phyloP scores from a whole-genome alignment of 805 yeast species.

The Zygosaccharomyces lentus region DNA sequence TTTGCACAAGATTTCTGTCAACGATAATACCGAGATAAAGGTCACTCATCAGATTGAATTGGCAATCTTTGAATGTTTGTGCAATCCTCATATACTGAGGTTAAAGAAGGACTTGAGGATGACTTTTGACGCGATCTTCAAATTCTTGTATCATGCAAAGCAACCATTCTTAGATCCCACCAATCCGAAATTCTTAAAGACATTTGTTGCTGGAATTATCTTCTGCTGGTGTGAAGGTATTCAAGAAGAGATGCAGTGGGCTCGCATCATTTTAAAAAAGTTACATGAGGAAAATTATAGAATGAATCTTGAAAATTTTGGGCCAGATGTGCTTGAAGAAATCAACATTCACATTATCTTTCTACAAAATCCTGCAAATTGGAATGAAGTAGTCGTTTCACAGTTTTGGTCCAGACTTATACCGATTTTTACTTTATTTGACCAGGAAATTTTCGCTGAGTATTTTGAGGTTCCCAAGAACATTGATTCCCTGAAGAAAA shows the following conservation, averaged over 20 bases:
- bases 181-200: slow-evolving; percentile 13
- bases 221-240: slow-evolving; percentile 55
- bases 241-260: slow-evolving; percentile 45
- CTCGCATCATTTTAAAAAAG: slow-evolving; percentile 34
- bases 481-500: slow-evolving; percentile 29
- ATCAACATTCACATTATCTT: slow-evolving; percentile 46
- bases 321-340: slow-evolving; percentile 50
- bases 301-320: slow-evolving; percentile 21
- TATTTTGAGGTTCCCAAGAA: slow-evolving; percentile 31
- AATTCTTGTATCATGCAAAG: slow-evolving; percentile 28
- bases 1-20: slow-evolving; percentile 21
- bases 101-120: slow-evolving; percentile 35
- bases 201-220: slow-evolving; percentile 47
- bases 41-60: slow-evolving; percentile 25
- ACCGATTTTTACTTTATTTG: slow-evolving; percentile 30
- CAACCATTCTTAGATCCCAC: slow-evolving; percentile 27
- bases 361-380: slow-evolving; percentile 51
- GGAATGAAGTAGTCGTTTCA: slow-evolving; percentile 34
- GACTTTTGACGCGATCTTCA: slow-evolving; percentile 38
- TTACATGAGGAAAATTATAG: slow-evolving; percentile 16
- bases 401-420: slow-evolving; percentile 33
- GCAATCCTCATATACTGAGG: slow-evolving; percentile 50
- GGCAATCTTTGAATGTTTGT: slow-evolving; percentile 44
- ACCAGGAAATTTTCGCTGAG: slow-evolving; percentile 23
- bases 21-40: slow-evolving; percentile 19